Evolutionary conservation across 106 monocot species (phyloP).

Genomic region (Dioscorea dumetorum): DNA sequence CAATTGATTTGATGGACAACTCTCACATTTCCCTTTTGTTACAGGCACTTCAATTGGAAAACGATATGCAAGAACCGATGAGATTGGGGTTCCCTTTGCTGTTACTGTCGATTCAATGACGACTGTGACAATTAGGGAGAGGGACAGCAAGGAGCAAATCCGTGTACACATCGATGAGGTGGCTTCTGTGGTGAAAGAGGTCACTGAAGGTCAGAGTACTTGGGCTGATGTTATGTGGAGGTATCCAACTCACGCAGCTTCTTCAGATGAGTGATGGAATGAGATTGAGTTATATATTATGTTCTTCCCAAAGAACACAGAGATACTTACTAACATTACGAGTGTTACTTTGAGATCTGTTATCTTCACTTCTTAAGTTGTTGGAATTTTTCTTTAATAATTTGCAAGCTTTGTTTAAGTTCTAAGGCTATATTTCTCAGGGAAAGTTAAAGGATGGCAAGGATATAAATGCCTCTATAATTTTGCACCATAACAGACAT

Average conservation of each 20-base stretch:
- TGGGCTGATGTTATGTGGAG: slow-evolving; percentile 88
- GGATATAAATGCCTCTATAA: no score
- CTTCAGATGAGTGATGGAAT: slow-evolving; percentile 4
- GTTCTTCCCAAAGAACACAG: neutral
- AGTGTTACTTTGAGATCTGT: no score
- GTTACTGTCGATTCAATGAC: slow-evolving; percentile 68
- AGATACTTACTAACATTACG: neutral
- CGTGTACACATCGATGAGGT: slow-evolving; percentile 75
- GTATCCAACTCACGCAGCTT: slow-evolving; percentile 45
- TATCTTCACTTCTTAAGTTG: neutral
- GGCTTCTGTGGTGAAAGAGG: slow-evolving; percentile 70
- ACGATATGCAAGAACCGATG: slow-evolving; percentile 75
- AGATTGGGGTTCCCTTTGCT: slow-evolving; percentile 81
- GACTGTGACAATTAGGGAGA: slow-evolving; percentile 72
- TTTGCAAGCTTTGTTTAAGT: neutral
- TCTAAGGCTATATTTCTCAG: neutral
- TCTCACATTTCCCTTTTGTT: neutral
- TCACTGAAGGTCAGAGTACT: slow-evolving; percentile 81
- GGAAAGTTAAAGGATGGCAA: no score
- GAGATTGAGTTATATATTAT: no score
- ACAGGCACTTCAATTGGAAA: slow-evolving; percentile 94
- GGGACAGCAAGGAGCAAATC: slow-evolving; percentile 91
- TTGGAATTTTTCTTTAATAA: neutral
- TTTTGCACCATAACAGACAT: no score
- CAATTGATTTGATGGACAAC: neutral